Evolutionary conservation across 2,329 filamentous ascomycete species (phyloP).

Genomic region (Colletotrichum abscissum): DNA sequence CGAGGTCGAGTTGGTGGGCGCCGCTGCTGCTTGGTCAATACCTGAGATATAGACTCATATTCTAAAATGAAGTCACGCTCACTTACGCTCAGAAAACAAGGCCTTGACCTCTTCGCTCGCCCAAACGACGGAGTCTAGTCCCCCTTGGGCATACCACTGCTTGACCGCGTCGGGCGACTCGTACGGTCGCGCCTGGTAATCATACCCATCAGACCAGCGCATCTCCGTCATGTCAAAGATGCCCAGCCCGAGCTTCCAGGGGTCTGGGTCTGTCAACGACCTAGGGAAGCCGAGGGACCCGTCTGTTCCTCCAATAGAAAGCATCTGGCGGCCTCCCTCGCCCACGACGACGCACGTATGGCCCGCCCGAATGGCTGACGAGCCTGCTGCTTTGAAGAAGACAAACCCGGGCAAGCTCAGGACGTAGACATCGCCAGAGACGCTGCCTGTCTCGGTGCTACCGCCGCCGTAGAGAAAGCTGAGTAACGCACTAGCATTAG

Average conservation of each 20-base stretch:
- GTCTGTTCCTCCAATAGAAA: conserved; percentile 50
- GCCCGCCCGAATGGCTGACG: conserved; percentile 41
- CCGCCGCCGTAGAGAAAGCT: conserved; percentile 52
- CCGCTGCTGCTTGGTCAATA: no score
- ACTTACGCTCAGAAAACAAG: conserved; percentile 37
- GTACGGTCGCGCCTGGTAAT: conserved; percentile 47
- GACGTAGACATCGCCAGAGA: conserved; percentile 47
- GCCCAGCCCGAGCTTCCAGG: conserved; percentile 50
- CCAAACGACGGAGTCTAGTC: conserved; percentile 42
- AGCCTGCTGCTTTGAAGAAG: conserved; percentile 45
- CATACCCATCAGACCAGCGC: conserved; percentile 47
- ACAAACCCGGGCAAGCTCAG: conserved; percentile 51
- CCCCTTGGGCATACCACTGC: conserved; percentile 47
- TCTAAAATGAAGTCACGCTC: background rate
- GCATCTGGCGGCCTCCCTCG: conserved; percentile 49
- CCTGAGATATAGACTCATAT: no score
- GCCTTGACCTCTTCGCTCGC: conserved; percentile 38
- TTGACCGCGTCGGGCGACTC: conserved; percentile 45
- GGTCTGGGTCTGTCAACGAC: conserved; percentile 42
- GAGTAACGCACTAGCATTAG: background rate
- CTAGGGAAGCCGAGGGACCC: conserved; percentile 38
- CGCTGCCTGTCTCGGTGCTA: conserved; percentile 34
- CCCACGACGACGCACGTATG: conserved; percentile 48
- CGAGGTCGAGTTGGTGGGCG: no score
- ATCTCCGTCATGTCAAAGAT: conserved; percentile 53